Evolutionary conservation across 768 basidiomycete genomes (phyloP).

Genomic region (Bullera alba): DNA sequence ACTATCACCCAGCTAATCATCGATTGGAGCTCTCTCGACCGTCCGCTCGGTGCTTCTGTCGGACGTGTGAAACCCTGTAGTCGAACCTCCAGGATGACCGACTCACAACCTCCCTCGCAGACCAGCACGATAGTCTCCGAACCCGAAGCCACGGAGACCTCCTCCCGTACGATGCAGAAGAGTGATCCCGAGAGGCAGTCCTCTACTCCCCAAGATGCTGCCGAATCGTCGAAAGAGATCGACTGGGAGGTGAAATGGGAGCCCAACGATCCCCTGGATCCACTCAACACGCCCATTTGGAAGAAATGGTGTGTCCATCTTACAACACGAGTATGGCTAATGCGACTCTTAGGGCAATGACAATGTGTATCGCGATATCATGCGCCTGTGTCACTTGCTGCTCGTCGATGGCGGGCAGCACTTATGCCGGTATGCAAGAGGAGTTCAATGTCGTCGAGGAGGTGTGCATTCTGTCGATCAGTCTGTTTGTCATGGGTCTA

Average conservation of each 20-base stretch:
- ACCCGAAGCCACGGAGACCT: no score
- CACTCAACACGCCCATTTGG: conserved; percentile 26
- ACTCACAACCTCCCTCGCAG: no score
- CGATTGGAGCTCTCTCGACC: no score
- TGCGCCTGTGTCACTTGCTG: conserved; percentile 44
- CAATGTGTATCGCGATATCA: conserved; percentile 17
- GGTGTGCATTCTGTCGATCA: conserved; percentile 53
- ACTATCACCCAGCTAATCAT: no score
- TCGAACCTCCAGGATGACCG: no score
- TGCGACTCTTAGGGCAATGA: conserved; percentile 17
- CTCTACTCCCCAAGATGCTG: background rate
- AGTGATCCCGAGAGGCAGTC: no score
- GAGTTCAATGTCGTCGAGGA: conserved; percentile 55
- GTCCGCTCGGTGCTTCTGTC: no score
- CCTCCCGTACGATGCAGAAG: no score
- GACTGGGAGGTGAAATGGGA: conserved; percentile 24
- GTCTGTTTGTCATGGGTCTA: conserved; percentile 49
- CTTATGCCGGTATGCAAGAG: conserved; percentile 56
- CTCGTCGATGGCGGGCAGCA: conserved; percentile 52
- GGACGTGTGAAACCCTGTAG: no score
- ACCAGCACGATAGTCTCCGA: no score
- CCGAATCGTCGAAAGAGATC: background rate
- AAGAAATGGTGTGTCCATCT: conserved; percentile 28
- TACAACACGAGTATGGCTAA: background rate
- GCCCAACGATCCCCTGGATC: conserved; percentile 24